A percentile compares a stretch with the other conserved stretches of the same genome.
Conservation (phyloP, 2,329 filamentous ascomycete genomes). For the Pseudogymnoascus sp. region DNA sequence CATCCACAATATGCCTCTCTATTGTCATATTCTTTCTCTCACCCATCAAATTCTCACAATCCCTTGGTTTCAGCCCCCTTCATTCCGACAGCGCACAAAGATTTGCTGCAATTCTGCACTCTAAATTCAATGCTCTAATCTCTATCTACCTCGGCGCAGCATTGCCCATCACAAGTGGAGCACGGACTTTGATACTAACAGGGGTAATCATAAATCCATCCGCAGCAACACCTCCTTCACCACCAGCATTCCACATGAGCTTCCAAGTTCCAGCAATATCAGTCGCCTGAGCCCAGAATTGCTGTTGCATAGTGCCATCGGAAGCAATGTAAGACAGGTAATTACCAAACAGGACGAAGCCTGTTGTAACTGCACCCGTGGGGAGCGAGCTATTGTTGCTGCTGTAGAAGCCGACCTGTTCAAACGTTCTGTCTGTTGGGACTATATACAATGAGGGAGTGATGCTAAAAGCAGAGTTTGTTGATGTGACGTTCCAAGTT, state of each 20-base stretch:
- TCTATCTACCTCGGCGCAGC: not conserved
- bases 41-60: not conserved
- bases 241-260: conserved; percentile 22
- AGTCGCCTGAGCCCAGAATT: conserved; percentile 22
- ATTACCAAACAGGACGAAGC: conserved; percentile 29
- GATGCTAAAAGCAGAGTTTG: conserved; percentile 18
- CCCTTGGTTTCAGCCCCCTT: not conserved
- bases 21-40: not conserved
- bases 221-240: not conserved
- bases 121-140: not conserved
- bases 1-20: not conserved
- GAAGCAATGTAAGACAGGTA: conserved; percentile 26
- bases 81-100: not conserved
- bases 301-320: conserved; percentile 20
- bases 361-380: conserved; percentile 19
- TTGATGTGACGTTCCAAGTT: conserved; percentile 22
- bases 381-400: conserved; percentile 18
- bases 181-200: not conserved
- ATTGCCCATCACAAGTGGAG: not conserved
- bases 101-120: not conserved
- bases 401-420: conserved; percentile 25
- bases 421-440: conserved; percentile 20
- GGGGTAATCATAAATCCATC: not conserved
- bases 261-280: conserved; percentile 18
- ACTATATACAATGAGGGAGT: conserved; percentile 22